A percentile compares a stretch with the other conserved stretches of the same genome.
These are phyloP conservation scores for Fusarium pseudonygamai DNA, from an alignment of 2,329 filamentous ascomycete genomes.

Conservation along the genomic window DNA sequence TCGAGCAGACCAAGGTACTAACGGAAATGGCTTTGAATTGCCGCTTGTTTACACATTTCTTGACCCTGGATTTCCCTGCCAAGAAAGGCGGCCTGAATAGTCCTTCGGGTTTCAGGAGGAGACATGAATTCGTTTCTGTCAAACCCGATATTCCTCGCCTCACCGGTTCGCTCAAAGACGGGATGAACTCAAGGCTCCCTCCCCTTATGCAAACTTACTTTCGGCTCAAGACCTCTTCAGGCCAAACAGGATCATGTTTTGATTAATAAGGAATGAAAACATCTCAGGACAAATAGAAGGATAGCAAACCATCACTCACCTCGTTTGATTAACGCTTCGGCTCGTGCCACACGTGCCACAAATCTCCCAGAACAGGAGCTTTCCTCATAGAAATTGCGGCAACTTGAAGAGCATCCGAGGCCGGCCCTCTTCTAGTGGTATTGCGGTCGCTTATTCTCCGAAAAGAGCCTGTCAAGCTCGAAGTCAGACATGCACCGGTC, in stretches of 20 bases:
- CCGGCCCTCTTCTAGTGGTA: conserved; percentile 17
- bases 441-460: conserved; percentile 30
- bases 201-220: conserved; percentile 10
- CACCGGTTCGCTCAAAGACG: neutral
- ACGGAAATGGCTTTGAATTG: neutral
- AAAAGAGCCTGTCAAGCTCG: conserved; percentile 41
- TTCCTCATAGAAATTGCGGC: conserved; percentile 21
- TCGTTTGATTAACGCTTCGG: conserved; percentile 17
- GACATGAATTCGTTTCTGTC: neutral
- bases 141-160: neutral
- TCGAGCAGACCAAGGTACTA: neutral
- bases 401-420: conserved; percentile 25
- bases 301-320: conserved; percentile 20
- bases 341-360: conserved; percentile 31
- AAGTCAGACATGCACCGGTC: conserved; percentile 42
- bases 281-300: neutral
- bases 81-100: no score
- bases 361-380: conserved; percentile 24
- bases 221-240: neutral
- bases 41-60: neutral
- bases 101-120: neutral
- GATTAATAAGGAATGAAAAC: neutral
- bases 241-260: neutral
- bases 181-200: conserved; percentile 7
- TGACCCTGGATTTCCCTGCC: neutral